Evolutionary conservation across 202 grass and related monocot species (phyloP).

Genomic region (Bolboschoenoplectus hybrid): DNA sequence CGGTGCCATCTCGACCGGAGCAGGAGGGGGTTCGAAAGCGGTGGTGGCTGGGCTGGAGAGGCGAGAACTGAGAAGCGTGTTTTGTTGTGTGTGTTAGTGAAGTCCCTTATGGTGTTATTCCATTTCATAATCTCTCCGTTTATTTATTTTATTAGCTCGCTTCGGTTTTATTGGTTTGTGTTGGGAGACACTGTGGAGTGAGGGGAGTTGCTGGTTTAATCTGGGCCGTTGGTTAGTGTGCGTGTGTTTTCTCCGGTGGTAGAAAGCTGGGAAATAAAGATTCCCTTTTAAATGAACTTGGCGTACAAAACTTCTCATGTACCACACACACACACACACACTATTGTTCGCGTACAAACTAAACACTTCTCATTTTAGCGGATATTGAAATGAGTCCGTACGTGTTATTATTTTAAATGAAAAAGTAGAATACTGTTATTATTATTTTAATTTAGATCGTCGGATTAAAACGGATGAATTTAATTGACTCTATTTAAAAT

Average conservation of each 20-base stretch:
- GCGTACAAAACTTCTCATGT: background rate
- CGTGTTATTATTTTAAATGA: too few relatives aligned
- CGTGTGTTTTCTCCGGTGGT: background rate
- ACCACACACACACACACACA: too few relatives aligned
- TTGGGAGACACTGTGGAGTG: background rate
- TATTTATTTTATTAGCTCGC: background rate
- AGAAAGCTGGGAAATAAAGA: background rate
- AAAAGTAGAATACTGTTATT: too few relatives aligned
- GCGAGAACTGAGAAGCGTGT: background rate
- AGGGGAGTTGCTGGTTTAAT: background rate
- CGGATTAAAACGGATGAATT: too few relatives aligned
- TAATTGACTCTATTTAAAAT: too few relatives aligned
- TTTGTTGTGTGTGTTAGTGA: background rate
- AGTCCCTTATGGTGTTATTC: background rate
- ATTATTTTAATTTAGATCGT: too few relatives aligned
- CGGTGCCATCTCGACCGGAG: conserved; percentile 20
- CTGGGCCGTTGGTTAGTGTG: background rate
- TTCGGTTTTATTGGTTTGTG: background rate
- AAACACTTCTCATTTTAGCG: too few relatives aligned
- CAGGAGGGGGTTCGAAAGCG: background rate
- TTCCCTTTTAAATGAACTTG: background rate
- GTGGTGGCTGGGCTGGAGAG: background rate
- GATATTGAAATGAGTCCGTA: too few relatives aligned
- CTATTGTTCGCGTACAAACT: too few relatives aligned
- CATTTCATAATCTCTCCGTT: background rate